These are phyloP conservation scores for Alternaria viburni DNA, from an alignment of 2,329 filamentous ascomycete species.

Conservation along the genomic window DNA sequence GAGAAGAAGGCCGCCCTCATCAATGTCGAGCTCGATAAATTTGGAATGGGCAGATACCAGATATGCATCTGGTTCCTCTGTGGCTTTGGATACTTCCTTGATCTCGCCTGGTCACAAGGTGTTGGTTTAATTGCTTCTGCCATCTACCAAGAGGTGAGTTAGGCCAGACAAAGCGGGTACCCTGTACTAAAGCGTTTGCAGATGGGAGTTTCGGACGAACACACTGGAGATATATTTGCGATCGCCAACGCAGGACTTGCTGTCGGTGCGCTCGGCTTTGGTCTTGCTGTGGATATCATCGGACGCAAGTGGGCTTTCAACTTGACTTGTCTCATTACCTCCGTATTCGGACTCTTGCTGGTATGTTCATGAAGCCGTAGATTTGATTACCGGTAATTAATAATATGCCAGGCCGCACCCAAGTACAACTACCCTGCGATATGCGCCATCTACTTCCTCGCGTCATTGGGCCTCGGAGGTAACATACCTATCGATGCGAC, in stretches of 20 bases:
- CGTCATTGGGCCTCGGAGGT: constrained; percentile 34
- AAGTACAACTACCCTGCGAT: constrained; percentile 39
- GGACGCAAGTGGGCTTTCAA: constrained; percentile 39
- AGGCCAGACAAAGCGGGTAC: background rate
- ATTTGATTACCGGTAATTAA: background rate
- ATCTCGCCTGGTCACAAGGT: constrained; percentile 40
- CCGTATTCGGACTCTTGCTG: constrained; percentile 30
- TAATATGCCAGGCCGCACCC: constrained; percentile 26
- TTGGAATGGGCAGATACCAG: constrained; percentile 37
- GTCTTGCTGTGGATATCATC: constrained; percentile 35
- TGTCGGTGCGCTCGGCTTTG: constrained; percentile 35
- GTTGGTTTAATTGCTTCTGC: constrained; percentile 34
- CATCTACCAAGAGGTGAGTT: constrained; percentile 38
- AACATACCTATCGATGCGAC: constrained; percentile 39
- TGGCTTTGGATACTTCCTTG: constrained; percentile 40
- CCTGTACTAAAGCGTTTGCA: background rate
- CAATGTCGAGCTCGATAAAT: constrained; percentile 40
- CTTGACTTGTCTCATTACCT: constrained; percentile 37
- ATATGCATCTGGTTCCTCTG: constrained; percentile 43
- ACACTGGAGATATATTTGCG: constrained; percentile 35
- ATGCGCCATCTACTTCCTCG: constrained; percentile 38
- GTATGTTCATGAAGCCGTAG: constrained; percentile 7
- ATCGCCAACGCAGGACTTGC: constrained; percentile 39
- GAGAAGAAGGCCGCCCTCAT: constrained; percentile 42
- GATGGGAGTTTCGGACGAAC: constrained; percentile 22